phyloP scores from a whole-genome alignment of 495 filamentous ascomycete species.

The Podospora conica region DNA sequence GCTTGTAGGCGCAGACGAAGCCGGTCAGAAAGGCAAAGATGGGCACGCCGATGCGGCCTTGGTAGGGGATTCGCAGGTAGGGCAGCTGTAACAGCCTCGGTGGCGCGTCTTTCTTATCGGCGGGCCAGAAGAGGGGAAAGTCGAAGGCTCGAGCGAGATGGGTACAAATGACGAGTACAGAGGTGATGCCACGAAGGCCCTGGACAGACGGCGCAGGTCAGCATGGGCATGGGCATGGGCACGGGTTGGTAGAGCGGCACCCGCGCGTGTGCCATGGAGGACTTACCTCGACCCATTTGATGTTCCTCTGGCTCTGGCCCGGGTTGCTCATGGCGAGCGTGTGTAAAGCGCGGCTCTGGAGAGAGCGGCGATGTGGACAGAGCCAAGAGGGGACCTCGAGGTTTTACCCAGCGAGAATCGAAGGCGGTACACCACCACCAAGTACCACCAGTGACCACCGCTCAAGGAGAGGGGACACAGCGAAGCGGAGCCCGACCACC shows the following conservation, averaged over 20 bases:
- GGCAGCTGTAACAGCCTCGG: constrained; percentile 54
- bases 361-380: not conserved
- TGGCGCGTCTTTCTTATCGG: constrained; percentile 37
- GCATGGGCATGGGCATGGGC: not conserved
- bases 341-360: not conserved
- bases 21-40: constrained; percentile 63
- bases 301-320: constrained; percentile 26
- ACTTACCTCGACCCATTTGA: constrained; percentile 36
- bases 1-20: constrained; percentile 62
- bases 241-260: not conserved
- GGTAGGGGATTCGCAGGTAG: constrained; percentile 55
- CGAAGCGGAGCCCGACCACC: not conserved
- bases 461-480: not conserved
- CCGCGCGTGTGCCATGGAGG: not conserved
- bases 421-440: not conserved
- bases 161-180: constrained; percentile 55
- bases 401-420: not conserved
- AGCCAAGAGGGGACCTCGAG: not conserved
- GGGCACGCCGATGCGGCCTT: constrained; percentile 58
- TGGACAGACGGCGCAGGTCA: constrained; percentile 22
- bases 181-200: constrained; percentile 61
- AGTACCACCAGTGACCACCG: not conserved
- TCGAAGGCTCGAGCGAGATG: constrained; percentile 57
- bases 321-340: constrained; percentile 18
- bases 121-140: constrained; percentile 50